Evolutionary conservation across 805 yeast genomes (phyloP).

Genomic region (Yarrowia bubula): DNA sequence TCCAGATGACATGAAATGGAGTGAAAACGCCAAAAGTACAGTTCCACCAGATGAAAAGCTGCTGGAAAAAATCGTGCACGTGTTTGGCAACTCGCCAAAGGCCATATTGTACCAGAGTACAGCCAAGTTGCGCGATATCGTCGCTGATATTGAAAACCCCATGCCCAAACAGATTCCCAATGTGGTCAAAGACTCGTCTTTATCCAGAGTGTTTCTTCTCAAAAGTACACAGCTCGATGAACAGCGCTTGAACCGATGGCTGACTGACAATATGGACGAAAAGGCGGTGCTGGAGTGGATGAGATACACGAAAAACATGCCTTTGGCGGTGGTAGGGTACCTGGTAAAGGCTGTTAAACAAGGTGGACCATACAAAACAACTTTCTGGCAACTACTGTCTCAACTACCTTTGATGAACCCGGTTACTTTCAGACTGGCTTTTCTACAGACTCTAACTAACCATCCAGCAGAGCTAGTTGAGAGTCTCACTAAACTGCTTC

Average conservation of each 20-base stretch:
- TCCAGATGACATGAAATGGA: constrained; percentile 10
- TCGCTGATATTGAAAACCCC: constrained; percentile 3
- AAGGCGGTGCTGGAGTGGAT: neutral
- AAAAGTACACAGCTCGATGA: neutral
- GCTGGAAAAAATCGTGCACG: neutral
- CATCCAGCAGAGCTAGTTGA: neutral
- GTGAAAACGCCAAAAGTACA: neutral
- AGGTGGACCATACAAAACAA: neutral
- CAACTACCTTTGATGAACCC: neutral
- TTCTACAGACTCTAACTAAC: neutral
- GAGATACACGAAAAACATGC: neutral
- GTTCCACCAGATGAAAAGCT: constrained; percentile 2
- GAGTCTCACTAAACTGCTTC: no score
- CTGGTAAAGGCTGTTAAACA: neutral
- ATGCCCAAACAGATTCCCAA: constrained; percentile 7
- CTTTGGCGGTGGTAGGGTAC: neutral
- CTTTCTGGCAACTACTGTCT: neutral
- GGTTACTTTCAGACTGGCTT: neutral
- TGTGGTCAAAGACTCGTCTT: neutral
- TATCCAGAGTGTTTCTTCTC: neutral
- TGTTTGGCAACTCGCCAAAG: neutral
- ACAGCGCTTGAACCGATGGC: constrained; percentile 8
- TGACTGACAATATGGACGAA: neutral
- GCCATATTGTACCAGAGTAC: constrained; percentile 7
- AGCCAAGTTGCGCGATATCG: neutral